phyloP scores from a whole-genome alignment of 2,329 filamentous ascomycete species.

The Trichoderma gracile region DNA sequence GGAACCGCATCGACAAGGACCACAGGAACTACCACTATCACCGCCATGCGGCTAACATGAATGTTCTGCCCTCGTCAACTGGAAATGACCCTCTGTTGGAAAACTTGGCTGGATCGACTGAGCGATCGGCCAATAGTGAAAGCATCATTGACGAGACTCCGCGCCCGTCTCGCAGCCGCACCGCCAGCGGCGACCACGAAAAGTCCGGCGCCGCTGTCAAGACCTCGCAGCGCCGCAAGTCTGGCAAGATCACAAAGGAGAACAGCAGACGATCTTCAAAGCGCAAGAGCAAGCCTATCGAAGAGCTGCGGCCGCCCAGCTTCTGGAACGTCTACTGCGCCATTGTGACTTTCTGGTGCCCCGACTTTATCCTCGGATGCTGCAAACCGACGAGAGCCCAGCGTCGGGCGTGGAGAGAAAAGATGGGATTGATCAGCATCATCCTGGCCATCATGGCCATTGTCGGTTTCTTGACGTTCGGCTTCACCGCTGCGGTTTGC shows the following conservation, averaged over 20 bases:
- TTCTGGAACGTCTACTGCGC: conserved; percentile 96
- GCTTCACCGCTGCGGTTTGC: conserved; percentile 89
- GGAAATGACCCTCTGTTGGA: conserved; percentile 88
- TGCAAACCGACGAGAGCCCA: conserved; percentile 84
- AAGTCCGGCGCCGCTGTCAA: conserved; percentile 35
- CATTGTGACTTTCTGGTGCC: conserved; percentile 91
- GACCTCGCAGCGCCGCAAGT: conserved; percentile 45
- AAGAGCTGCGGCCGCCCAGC: conserved; percentile 75
- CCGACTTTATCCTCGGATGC: conserved; percentile 83
- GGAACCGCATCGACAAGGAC: conserved; percentile 78
- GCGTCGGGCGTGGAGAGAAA: conserved; percentile 93
- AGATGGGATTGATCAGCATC: conserved; percentile 94
- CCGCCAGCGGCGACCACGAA: conserved; percentile 38
- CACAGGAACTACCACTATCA: conserved; percentile 96
- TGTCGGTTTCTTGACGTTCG: conserved; percentile 95
- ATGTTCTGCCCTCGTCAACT: conserved; percentile 83
- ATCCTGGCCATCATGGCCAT: conserved; percentile 84
- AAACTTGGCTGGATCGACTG: conserved; percentile 66
- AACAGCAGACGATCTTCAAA: conserved; percentile 47
- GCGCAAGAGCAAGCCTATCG: conserved; percentile 54
- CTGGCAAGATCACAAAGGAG: conserved; percentile 69
- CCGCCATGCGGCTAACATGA: conserved; percentile 92
- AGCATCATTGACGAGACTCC: conserved; percentile 48
- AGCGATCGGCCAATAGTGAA: conserved; percentile 52
- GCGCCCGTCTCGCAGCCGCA: conserved; percentile 41